phyloP scores from a whole-genome alignment of 345 rosid genomes.

The Linum tenue region DNA sequence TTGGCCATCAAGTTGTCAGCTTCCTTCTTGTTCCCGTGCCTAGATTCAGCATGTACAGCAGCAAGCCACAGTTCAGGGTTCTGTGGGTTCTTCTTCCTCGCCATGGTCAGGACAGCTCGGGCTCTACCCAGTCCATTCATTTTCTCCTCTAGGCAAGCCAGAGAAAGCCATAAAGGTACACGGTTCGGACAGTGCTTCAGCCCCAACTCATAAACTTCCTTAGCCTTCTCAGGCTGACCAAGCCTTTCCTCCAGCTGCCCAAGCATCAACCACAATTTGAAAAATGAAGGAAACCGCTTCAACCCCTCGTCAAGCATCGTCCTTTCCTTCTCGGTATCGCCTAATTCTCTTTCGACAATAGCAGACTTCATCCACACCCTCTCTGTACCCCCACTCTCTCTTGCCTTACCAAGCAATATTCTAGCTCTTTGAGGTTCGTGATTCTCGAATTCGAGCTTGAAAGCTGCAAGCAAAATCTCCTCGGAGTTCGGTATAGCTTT shows the following conservation, averaged over 20 bases:
- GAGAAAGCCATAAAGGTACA: constrained; percentile 72
- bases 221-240: constrained; percentile 47
- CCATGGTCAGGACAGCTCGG: constrained; percentile 70
- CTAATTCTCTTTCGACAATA: constrained; percentile 85
- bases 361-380: constrained; percentile 99
- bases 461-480: constrained; percentile 95
- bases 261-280: constrained; percentile 87
- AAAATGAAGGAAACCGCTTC: constrained; percentile 69
- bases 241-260: constrained; percentile 92
- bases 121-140: constrained; percentile 68
- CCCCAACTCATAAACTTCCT: constrained; percentile 56
- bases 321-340: constrained; percentile 67
- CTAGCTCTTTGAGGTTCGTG: constrained; percentile 93
- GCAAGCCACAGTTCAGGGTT: constrained; percentile 85
- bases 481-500: constrained; percentile 88
- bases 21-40: constrained; percentile 71
- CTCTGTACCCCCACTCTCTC: constrained; percentile 93
- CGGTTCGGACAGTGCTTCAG: constrained; percentile 56
- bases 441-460: constrained; percentile 97
- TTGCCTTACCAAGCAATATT: constrained; percentile 82
- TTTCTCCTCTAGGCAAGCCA: constrained; percentile 70
- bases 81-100: constrained; percentile 76
- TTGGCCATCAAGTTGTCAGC: constrained; percentile 82
- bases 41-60: constrained; percentile 66
- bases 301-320: constrained; percentile 73